A percentile compares a stretch with the other conserved stretches of the same genome.
Evolutionary conservation across 352 stramenopile species (phyloP).

Genomic region (Pythium plurisporium): DNA sequence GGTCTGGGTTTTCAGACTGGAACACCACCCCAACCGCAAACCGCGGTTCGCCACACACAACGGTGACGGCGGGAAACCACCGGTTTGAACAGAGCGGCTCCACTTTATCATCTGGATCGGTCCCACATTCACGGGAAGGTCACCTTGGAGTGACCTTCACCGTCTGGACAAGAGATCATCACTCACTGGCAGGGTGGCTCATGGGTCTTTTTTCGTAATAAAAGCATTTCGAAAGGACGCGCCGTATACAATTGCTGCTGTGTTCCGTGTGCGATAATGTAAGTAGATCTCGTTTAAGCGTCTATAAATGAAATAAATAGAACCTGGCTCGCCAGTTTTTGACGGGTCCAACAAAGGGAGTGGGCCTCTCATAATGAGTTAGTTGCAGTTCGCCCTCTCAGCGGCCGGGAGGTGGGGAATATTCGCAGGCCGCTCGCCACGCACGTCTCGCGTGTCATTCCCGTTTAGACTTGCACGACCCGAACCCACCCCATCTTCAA

Average conservation of each 20-base stretch:
- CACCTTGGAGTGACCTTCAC: conserved; percentile 17
- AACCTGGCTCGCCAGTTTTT: too few relatives aligned
- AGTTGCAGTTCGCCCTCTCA: conserved; percentile 20
- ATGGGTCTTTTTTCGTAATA: background rate
- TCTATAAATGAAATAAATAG: background rate
- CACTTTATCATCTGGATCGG: conserved; percentile 3
- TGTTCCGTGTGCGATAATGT: too few relatives aligned
- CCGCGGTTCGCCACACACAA: conserved; percentile 9
- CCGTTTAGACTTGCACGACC: too few relatives aligned
- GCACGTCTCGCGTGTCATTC: conserved; percentile 1
- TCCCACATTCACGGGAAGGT: background rate
- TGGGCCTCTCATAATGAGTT: conserved; percentile 30
- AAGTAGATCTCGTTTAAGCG: too few relatives aligned
- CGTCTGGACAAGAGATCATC: conserved; percentile 19
- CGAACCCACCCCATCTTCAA: too few relatives aligned
- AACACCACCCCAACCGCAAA: background rate
- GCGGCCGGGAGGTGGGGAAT: conserved; percentile 5
- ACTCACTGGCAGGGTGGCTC: conserved; percentile 2
- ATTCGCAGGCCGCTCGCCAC: conserved; percentile 13
- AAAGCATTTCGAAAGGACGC: background rate
- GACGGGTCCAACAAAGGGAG: too few relatives aligned
- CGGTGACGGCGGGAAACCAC: conserved; percentile 1
- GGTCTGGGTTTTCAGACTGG: conserved; percentile 4
- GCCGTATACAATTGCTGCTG: background rate
- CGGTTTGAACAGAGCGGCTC: conserved; percentile 3